Evolutionary conservation across 352 stramenopile species (phyloP).

Genomic region (Globisporangium cederbergense): DNA sequence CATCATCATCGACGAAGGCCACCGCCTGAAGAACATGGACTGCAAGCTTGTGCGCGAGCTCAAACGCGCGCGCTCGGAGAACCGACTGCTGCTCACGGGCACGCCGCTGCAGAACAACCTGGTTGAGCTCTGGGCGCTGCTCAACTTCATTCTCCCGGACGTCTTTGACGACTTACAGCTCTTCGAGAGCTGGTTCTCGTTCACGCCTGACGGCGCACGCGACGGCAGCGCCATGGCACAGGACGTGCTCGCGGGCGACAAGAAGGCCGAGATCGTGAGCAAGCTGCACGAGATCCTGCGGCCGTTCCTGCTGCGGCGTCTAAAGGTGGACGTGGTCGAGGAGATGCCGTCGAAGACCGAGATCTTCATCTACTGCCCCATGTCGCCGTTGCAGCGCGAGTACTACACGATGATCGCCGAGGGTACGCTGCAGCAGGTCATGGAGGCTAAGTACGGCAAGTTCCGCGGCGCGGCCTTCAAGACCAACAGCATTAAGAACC

Average conservation of each 20-base stretch:
- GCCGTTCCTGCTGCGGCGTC: conserved; percentile 94
- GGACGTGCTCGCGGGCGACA: conserved; percentile 90
- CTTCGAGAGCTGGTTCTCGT: conserved; percentile 98
- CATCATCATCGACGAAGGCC: conserved; percentile 97
- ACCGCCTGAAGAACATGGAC: conserved; percentile 98
- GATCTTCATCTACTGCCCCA: conserved; percentile 96
- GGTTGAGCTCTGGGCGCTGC: conserved; percentile 97
- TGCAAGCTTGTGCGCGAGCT: conserved; percentile 94
- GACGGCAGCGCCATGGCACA: conserved; percentile 72
- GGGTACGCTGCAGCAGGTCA: conserved; percentile 80
- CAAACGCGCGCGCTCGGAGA: conserved; percentile 91
- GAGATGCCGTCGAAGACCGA: conserved; percentile 97
- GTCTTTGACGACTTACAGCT: conserved; percentile 98
- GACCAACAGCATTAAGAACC: conserved; percentile 63
- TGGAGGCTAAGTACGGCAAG: conserved; percentile 79
- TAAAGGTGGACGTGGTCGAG: conserved; percentile 93
- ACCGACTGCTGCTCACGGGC: conserved; percentile 93
- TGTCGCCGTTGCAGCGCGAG: conserved; percentile 91
- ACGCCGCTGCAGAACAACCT: conserved; percentile 99
- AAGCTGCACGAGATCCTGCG: conserved; percentile 97
- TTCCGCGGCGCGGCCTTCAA: conserved; percentile 49
- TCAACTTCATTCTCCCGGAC: conserved; percentile 97
- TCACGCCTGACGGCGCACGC: conserved; percentile 86
- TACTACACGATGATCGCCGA: conserved; percentile 95
- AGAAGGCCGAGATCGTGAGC: conserved; percentile 91